Percentiles rank a stretch among this genome's conserved stretches.
Conservation (phyloP, 208 protist species). For the Acanthamoeba lenticulata region DNA sequence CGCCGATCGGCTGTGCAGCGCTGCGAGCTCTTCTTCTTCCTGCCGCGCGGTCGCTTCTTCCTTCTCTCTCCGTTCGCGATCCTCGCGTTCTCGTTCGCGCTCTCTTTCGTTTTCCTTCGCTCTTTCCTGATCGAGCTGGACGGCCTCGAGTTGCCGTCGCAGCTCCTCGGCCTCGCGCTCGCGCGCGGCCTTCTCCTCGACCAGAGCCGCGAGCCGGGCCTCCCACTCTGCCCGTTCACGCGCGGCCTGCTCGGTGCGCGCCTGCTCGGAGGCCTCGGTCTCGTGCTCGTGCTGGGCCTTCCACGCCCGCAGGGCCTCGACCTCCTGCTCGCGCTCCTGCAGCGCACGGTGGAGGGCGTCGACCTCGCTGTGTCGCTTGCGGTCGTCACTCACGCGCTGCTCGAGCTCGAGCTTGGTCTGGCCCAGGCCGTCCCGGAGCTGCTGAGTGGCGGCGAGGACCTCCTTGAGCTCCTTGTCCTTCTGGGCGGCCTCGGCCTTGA, state of each 20-base stretch:
- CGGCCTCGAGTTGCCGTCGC: not conserved
- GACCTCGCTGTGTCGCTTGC: not conserved
- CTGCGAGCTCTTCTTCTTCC: not conserved
- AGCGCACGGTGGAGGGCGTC: not conserved
- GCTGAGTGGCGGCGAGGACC: not conserved
- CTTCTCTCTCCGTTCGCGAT: too few species aligned
- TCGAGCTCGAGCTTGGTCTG: not conserved
- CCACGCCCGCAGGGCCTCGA: not conserved
- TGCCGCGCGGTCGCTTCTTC: not conserved
- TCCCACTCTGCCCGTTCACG: not conserved
- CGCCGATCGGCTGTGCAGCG: not conserved
- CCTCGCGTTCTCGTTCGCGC: not conserved
- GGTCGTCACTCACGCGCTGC: not conserved
- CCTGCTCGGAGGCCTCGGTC: not conserved
- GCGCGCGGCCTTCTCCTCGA: not conserved
- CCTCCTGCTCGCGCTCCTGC: not conserved
- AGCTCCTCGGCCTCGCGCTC: not conserved
- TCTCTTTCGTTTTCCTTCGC: not conserved
- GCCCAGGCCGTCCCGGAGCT: not conserved
- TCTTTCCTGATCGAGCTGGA: not conserved
- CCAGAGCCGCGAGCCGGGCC: not conserved
- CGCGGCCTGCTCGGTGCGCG: not conserved
- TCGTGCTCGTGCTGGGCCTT: not conserved
- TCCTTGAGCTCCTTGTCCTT: not conserved
- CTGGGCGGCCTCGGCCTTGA: not conserved